These are phyloP conservation scores for Tolypocladium nubicola DNA, from an alignment of 2,329 filamentous ascomycete species.

Conservation along the genomic window DNA sequence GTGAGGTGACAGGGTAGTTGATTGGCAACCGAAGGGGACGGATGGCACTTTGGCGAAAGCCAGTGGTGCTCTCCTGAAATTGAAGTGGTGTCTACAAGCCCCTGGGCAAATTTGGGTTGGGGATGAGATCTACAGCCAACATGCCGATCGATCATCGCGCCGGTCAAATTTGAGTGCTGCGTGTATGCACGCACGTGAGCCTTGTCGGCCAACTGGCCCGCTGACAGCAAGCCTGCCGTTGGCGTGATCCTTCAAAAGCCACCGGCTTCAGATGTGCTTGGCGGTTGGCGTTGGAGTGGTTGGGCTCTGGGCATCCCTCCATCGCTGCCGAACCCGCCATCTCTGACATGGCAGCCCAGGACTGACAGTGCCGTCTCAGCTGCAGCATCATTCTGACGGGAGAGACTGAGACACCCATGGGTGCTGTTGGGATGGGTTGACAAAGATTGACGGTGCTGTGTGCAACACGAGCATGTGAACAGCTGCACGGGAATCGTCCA, in stretches of 20 bases:
- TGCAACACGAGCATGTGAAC: not conserved
- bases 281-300: not conserved
- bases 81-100: no score
- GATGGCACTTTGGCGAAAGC: not conserved
- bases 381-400: not conserved
- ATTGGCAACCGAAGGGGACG: not conserved
- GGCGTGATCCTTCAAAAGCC: not conserved
- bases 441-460: not conserved
- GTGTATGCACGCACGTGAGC: not conserved
- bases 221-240: not conserved
- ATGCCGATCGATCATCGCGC: not conserved
- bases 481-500: not conserved
- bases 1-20: not conserved
- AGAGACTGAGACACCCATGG: not conserved
- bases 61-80: not conserved
- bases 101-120: not conserved
- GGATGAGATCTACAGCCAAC: not conserved
- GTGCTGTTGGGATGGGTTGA: not conserved
- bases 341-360: not conserved
- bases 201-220: not conserved
- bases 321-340: not conserved
- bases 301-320: not conserved
- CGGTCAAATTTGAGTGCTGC: not conserved
- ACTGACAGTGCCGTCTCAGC: not conserved
- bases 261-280: not conserved